Evolutionary conservation across 768 basidiomycete species (phyloP), one percentile per base, ranked within the genome.

Genomic region (Kwoniella botswanensis): DNA sequence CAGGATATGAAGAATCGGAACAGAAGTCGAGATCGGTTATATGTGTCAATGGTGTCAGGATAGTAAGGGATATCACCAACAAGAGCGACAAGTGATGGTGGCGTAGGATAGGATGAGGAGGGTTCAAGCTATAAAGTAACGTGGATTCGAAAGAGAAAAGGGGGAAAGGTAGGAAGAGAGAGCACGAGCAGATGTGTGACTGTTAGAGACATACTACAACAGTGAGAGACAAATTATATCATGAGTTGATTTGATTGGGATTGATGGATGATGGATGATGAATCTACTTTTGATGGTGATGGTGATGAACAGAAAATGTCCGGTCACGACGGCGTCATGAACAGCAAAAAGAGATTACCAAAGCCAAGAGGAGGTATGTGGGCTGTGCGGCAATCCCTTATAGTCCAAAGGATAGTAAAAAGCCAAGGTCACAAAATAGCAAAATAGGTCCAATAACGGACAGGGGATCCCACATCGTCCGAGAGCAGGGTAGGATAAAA

Each of bases 361-460:
- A 55, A 55, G 54, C 54, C 54, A 55, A 26, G 59, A 43, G 41
- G 42, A 61, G 59, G n/a, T 44, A 43, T 9, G 59, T 42, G 59
- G 59, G 59, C 59, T 61, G 59, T 61, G 59, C 59, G 59, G 18
- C 41, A 44, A 43, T 46, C 41, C 43, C 21, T n/a, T 44, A 26
- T 61, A 61, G 59, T 43, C 22, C 59, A 61, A 61, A 61, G 59
- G 59, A 61, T 44, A 35, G 41, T 44, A 12, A 55, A 4, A 55
- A 55, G 35, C 35, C 35, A 35, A 35, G 35, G 54, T 24, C 24
- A 21, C 24, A 55, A 55, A n/a, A 11, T 24, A 55, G 22, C 21
- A 21, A 55, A 35, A 35, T 35, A 35, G 35, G 35, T 35, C 35
- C 15, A 50, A 50, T 50, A 50, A 50, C 54, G 54, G 54, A 55